Conservation (phyloP, 2,329 filamentous ascomycete species). For the Davidsoniella eucalypti region DNA sequence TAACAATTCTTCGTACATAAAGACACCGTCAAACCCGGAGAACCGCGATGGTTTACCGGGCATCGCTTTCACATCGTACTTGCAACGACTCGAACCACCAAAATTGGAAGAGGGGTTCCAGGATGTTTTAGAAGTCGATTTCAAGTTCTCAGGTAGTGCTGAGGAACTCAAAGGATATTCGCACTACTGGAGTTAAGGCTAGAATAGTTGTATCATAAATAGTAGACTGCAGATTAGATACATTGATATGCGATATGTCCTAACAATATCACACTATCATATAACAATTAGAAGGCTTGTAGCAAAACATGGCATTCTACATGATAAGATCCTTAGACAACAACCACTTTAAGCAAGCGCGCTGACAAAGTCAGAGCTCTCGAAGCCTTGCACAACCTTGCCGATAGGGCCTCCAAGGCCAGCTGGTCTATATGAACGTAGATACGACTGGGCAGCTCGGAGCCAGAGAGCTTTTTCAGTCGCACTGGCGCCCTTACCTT, state of each 20-base stretch:
- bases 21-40: slow-evolving; percentile 51
- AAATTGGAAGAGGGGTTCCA: slow-evolving; percentile 52
- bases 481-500: slow-evolving; percentile 40
- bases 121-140: slow-evolving; percentile 60
- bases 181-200: slow-evolving; percentile 52
- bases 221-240: too few species aligned
- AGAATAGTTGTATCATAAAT: not conserved
- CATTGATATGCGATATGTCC: too few species aligned
- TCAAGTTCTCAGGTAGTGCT: slow-evolving; percentile 54
- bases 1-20: not conserved
- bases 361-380: slow-evolving; percentile 35
- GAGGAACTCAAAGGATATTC: slow-evolving; percentile 58
- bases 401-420: slow-evolving; percentile 26
- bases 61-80: slow-evolving; percentile 65
- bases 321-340: not conserved
- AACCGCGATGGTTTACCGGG: slow-evolving; percentile 54
- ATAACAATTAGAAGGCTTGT: too few species aligned
- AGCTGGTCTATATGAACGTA: slow-evolving; percentile 20
- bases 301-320: too few species aligned
- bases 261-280: too few species aligned
- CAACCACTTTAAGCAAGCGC: slow-evolving; percentile 21
- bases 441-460: slow-evolving; percentile 39
- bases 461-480: slow-evolving; percentile 45
- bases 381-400: slow-evolving; percentile 39
- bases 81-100: slow-evolving; percentile 57